Percentiles rank a stretch among this genome's conserved stretches.
Evolutionary conservation across 164 flowering plant species (phyloP).

Genomic region (Warburgia ugandensis): DNA sequence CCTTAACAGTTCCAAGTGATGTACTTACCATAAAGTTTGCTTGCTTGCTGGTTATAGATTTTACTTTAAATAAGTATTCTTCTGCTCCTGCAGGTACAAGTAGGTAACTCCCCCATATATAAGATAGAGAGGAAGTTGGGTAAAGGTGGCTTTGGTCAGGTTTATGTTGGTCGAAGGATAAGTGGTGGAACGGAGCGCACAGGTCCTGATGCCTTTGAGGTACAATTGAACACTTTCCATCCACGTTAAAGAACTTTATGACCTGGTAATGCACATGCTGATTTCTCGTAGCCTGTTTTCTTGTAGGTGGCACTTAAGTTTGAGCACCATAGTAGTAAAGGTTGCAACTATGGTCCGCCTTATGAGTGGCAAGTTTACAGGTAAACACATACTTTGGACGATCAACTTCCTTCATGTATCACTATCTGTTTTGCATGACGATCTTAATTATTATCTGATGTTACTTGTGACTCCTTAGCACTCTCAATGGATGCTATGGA

Average conservation of each 20-base stretch:
- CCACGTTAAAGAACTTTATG: neutral
- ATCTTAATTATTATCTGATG: constrained; percentile 9
- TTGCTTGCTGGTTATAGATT: neutral
- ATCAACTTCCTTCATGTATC: no score
- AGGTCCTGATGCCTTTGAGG: constrained; percentile 86
- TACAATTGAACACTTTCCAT: constrained; percentile 9
- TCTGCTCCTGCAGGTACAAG: constrained; percentile 57
- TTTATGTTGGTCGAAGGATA: constrained; percentile 71
- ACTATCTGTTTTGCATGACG: neutral
- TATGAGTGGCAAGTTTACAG: constrained; percentile 96
- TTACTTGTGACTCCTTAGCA: constrained; percentile 26
- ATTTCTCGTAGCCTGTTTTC: neutral
- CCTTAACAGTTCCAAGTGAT: no score
- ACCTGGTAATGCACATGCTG: neutral
- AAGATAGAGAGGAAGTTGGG: constrained; percentile 79
- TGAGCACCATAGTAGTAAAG: constrained; percentile 89
- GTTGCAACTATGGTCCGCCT: constrained; percentile 91
- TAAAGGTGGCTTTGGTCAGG: constrained; percentile 98
- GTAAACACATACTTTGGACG: constrained; percentile 28
- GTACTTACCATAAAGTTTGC: neutral
- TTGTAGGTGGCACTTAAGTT: constrained; percentile 79
- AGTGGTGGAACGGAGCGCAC: constrained; percentile 67
- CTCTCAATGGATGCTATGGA: constrained; percentile 77
- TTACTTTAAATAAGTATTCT: neutral
- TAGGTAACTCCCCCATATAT: constrained; percentile 73